Conservation (phyloP, 2,329 filamentous ascomycete species). For the Parastagonospora nodorum region DNA sequence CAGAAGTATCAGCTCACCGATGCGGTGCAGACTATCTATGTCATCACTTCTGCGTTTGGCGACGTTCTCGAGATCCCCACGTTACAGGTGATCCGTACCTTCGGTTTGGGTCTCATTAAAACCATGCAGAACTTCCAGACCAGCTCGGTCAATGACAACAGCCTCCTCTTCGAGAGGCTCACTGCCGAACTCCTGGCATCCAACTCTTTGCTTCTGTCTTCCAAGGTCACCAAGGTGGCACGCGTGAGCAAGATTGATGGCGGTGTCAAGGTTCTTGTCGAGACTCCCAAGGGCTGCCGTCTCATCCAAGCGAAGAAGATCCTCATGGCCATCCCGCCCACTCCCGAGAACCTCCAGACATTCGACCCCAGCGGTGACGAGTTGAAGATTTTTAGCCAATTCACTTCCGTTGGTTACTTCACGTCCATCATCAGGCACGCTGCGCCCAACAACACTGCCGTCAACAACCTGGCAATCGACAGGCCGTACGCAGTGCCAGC, state of each 20-base stretch:
- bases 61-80: constrained; percentile 52
- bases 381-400: constrained; percentile 44
- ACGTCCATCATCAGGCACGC: constrained; percentile 47
- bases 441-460: constrained; percentile 30
- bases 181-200: constrained; percentile 8
- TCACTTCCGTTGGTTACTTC: constrained; percentile 48
- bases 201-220: constrained; percentile 15
- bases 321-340: constrained; percentile 51
- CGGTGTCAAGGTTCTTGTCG: constrained; percentile 12
- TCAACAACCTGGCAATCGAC: constrained; percentile 33
- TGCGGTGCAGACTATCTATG: constrained; percentile 46
- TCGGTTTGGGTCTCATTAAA: constrained; percentile 4
- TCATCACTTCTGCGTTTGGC: constrained; percentile 14
- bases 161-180: constrained; percentile 22
- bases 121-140: constrained; percentile 7
- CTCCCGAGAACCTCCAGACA: constrained; percentile 35
- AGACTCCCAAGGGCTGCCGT: constrained; percentile 18
- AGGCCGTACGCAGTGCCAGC: constrained; percentile 36
- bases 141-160: constrained; percentile 26
- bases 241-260: constrained; percentile 7
- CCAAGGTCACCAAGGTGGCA: constrained; percentile 34
- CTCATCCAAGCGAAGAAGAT: constrained; percentile 48
- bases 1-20: constrained; percentile 54
- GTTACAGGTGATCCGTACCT: constrained; percentile 27
- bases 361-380: constrained; percentile 49